Evolutionary conservation across 1,139 yeast species (phyloP), one percentile per base, ranked within the genome.

Genomic region (Eremothecium coryli): DNA sequence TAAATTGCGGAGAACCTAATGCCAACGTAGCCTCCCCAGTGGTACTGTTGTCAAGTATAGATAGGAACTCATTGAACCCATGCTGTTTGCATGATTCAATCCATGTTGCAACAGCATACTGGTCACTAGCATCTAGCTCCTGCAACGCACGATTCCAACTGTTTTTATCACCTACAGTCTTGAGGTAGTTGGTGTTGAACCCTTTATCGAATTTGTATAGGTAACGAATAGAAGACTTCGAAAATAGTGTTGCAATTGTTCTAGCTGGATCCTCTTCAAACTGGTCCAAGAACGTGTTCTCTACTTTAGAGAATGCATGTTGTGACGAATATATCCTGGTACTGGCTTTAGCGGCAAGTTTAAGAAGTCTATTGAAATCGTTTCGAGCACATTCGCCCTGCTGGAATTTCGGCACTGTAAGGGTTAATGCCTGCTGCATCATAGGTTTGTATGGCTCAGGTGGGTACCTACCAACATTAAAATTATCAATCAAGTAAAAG

Each of bases 281-380:
- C 36, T 54, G 55, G 31, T 56, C 60, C 33, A 57, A 36, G 28
- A 57, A 56, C 23, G 50, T 45, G 35, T 57, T 57, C 37, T 57
- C 62, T 38, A 50, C 46, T 37, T 54, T 56, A 2, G 60, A 54
- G 35, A 57, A 57, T 2, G 57, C 40, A 32, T 56, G 55, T 34
- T 52, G 50, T 10, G 61, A 54, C 1, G 61, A 55, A 36, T 56
- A 57, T n/a, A 52, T 50, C 38, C 61, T 48, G n/a, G 57, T 50
- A 6, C 56, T 53, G 5, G 61, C 55, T 35, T 56, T 56, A 4
- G 61, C 52, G 18, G 60, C 60, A 35, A 47, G 47, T 11, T 56
- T 50, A 12, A 57, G 45, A 27, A 57, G 38, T 24, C 51, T 49
- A 36, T 54, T 55, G 37, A 54, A 57, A 29, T 56, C 47, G 31